Percentiles rank a stretch among this genome's conserved stretches.
Conservation (phyloP, 1,284 basidiomycete genomes). For the Pseudomicrostroma phylloplanum region DNA sequence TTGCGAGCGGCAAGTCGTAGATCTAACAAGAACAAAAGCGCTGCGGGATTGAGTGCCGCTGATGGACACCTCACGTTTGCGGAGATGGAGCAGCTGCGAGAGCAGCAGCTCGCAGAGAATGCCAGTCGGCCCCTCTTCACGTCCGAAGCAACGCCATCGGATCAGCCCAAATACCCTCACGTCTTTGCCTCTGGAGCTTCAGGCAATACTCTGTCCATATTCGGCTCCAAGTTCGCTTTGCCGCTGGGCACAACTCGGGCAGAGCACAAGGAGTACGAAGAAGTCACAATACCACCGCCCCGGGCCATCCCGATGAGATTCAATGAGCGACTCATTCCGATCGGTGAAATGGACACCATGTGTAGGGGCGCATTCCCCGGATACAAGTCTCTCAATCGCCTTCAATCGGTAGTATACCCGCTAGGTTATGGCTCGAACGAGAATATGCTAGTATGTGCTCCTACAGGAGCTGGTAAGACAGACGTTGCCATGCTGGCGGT, state of each 20-base stretch:
- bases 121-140: slow-evolving; percentile 65
- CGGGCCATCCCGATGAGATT: slow-evolving; percentile 68
- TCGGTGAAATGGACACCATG: slow-evolving; percentile 71
- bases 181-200: slow-evolving; percentile 72
- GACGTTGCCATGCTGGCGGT: slow-evolving; percentile 95
- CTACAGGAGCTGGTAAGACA: slow-evolving; percentile 71
- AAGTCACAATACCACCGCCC: slow-evolving; percentile 83
- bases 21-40: slow-evolving; percentile 36
- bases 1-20: slow-evolving; percentile 19
- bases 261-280: slow-evolving; percentile 58
- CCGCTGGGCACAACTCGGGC: slow-evolving; percentile 74
- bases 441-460: slow-evolving; percentile 73
- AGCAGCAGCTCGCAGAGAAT: slow-evolving; percentile 62
- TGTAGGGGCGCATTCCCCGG: slow-evolving; percentile 82
- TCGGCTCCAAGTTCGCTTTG: slow-evolving; percentile 68
- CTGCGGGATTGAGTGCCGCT: slow-evolving; percentile 18
- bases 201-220: slow-evolving; percentile 67
- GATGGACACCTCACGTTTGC: slow-evolving; percentile 52
- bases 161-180: slow-evolving; percentile 66
- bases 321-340: slow-evolving; percentile 67
- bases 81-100: slow-evolving; percentile 63
- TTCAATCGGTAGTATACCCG: slow-evolving; percentile 91
- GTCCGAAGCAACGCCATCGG: slow-evolving; percentile 58
- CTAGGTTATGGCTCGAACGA: slow-evolving; percentile 91
- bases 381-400: slow-evolving; percentile 80